These are phyloP conservation scores for Logfia minima DNA, from an alignment of 129 eudicot genomes.

Conservation along the genomic window DNA sequence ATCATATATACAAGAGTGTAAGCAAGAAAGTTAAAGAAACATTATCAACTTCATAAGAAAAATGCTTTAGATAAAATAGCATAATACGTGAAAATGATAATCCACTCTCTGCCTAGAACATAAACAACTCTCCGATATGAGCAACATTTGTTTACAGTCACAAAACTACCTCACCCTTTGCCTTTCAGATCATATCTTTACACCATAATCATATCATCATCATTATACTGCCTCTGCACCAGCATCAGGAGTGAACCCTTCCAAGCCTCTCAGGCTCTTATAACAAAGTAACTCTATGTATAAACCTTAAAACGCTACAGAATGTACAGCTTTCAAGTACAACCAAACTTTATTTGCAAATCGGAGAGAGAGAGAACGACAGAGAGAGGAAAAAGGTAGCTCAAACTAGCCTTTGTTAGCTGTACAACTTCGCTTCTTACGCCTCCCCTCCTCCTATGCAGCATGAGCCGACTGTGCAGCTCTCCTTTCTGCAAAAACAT, in stretches of 20 bases:
- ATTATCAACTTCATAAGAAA: background rate
- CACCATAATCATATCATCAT: slow-evolving; percentile 21
- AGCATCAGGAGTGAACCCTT: slow-evolving; percentile 46
- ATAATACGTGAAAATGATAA: slow-evolving; percentile 19
- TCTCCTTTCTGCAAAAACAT: slow-evolving; percentile 69
- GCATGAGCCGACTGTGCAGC: slow-evolving; percentile 65
- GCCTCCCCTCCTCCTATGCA: slow-evolving; percentile 49
- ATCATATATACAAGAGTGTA: background rate
- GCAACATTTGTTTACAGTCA: slow-evolving; percentile 79
- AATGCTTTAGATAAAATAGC: background rate
- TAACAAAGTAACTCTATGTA: slow-evolving; percentile 51
- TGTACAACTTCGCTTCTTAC: slow-evolving; percentile 68
- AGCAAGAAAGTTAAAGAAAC: background rate
- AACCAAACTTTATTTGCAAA: slow-evolving; percentile 82
- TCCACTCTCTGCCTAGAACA: slow-evolving; percentile 37
- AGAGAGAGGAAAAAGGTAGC: slow-evolving; percentile 56
- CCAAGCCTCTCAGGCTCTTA: slow-evolving; percentile 46
- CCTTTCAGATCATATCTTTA: slow-evolving; percentile 22
- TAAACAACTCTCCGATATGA: slow-evolving; percentile 41
- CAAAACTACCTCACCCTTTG: slow-evolving; percentile 41
- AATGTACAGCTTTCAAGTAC: slow-evolving; percentile 85
- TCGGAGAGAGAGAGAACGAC: slow-evolving; percentile 22
- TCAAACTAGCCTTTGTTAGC: slow-evolving; percentile 92
- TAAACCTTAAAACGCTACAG: slow-evolving; percentile 71
- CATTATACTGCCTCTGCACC: slow-evolving; percentile 46